Evolutionary conservation across 2,329 filamentous ascomycete genomes (phyloP), one percentile per base, ranked within the genome.

Genomic region (Talaromyces rugulosus): DNA sequence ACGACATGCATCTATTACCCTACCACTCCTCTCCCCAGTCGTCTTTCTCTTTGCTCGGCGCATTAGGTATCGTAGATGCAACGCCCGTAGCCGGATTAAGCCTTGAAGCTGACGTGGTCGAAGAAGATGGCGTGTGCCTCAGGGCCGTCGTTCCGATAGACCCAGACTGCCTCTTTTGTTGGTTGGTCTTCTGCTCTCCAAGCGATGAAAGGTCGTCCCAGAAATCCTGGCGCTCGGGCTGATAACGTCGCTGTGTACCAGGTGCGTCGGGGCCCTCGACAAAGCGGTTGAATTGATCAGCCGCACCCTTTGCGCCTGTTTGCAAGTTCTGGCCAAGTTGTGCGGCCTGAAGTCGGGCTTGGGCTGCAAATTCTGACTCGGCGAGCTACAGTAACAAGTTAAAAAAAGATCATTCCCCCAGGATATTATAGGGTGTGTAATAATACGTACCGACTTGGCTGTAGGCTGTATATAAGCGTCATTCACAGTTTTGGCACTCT

Each of bases 381-480:
- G 89, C 89, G 66, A 97, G 79, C 90, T 96, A 66, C 40, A 53
- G 28, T 52, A 36, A 50, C n/a, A 7, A 6, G 40, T 51, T 57
- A 56, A 12, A 58, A 58, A 44, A 16, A 27, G 6, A 27, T n/a
- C 36, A 23, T 36, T 47, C 6, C 16, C 23, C 4, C 14, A 28
- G 12, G 33, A 34, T 12, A 12, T 34, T 14, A 11, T 11, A 9
- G 33, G 7, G 33, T 54, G 42, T 36, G 28, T 58, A 30, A 30
- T 28, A 14, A 53, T 53, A 69, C 82, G 64, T 82, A 92, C 90
- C 85, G 92, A 90, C 72, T 91, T 90, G 64, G 95, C 92, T 31
- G 92, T 95, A 9, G 95, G 95, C 77, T 96, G 92, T 59, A 99
- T 91, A 78, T 92, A 97, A 36, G 89, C 87, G 67, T 95, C 89